phyloP scores from a whole-genome alignment of 495 filamentous ascomycete genomes.

The Penicillium malachiteum region DNA sequence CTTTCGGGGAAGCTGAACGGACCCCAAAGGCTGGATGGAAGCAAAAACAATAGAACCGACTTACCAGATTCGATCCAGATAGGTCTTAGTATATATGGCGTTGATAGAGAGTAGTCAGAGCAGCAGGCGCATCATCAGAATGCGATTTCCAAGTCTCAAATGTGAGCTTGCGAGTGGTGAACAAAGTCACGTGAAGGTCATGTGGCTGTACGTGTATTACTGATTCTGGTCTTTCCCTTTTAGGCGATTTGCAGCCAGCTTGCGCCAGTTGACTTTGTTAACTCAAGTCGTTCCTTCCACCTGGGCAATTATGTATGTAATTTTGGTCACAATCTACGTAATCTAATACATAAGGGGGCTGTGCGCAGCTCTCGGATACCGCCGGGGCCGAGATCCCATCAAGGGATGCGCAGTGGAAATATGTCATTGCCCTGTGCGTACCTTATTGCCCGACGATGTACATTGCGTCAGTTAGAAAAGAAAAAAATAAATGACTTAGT shows the following conservation, averaged over 20 bases:
- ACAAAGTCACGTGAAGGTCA: background rate
- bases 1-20: background rate
- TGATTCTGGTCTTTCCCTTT: background rate
- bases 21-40: too few relatives aligned
- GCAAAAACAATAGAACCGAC: too few relatives aligned
- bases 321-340: background rate
- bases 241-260: too few relatives aligned
- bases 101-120: background rate
- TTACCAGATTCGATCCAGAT: too few relatives aligned
- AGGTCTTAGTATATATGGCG: too few relatives aligned
- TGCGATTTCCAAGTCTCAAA: background rate
- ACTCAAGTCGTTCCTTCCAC: too few relatives aligned
- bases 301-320: too few relatives aligned
- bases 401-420: conserved; percentile 4
- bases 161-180: background rate
- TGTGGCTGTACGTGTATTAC: background rate
- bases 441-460: background rate
- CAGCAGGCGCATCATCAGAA: background rate
- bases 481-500: background rate
- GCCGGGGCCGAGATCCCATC: conserved; percentile 15
- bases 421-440: conserved; percentile 1
- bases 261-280: too few relatives aligned
- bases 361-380: conserved; percentile 23
- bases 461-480: background rate
- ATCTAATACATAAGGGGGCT: conserved; percentile 8